These are phyloP conservation scores for Punctularia strigosozonata DNA, from an alignment of 768 basidiomycete species.

Conservation along the genomic window DNA sequence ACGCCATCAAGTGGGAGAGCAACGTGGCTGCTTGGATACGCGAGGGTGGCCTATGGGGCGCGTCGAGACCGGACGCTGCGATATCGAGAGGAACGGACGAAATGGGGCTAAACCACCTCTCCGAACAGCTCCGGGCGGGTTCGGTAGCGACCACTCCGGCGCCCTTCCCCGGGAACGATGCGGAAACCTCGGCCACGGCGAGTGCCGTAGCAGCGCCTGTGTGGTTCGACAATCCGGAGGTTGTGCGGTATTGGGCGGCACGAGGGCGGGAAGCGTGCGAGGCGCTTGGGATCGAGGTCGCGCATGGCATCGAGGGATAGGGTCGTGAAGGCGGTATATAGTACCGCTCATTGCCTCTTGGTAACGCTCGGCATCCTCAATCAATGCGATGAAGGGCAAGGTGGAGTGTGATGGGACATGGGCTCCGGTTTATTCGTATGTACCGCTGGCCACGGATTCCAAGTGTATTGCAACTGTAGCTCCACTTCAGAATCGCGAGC, in stretches of 20 bases:
- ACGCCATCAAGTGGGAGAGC: slow-evolving; percentile 40
- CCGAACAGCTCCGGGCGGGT: not conserved
- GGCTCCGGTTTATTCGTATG: too few relatives aligned
- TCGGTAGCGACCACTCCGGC: not conserved
- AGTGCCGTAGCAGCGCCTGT: slow-evolving; percentile 7
- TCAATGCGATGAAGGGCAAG: too few relatives aligned
- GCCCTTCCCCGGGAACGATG: not conserved
- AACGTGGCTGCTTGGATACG: slow-evolving; percentile 64
- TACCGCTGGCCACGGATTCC: too few relatives aligned
- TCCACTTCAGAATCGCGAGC: too few relatives aligned
- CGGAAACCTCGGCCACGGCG: slow-evolving; percentile 1
- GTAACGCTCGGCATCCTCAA: too few relatives aligned
- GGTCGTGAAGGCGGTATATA: not conserved
- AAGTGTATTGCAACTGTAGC: too few relatives aligned
- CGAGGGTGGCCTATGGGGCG: slow-evolving; percentile 35
- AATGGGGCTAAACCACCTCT: not conserved
- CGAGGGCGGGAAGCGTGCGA: slow-evolving; percentile 38
- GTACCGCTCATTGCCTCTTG: too few relatives aligned
- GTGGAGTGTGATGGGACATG: too few relatives aligned
- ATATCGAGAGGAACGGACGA: not conserved
- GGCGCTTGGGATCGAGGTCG: slow-evolving; percentile 32
- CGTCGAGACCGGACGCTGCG: slow-evolving; percentile 3
- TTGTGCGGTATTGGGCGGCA: slow-evolving; percentile 37
- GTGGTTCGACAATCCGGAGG: slow-evolving; percentile 43
- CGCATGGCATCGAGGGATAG: slow-evolving; percentile 26